These are phyloP conservation scores for Cerrena zonata DNA, from an alignment of 1,284 basidiomycete species.

Conservation along the genomic window DNA sequence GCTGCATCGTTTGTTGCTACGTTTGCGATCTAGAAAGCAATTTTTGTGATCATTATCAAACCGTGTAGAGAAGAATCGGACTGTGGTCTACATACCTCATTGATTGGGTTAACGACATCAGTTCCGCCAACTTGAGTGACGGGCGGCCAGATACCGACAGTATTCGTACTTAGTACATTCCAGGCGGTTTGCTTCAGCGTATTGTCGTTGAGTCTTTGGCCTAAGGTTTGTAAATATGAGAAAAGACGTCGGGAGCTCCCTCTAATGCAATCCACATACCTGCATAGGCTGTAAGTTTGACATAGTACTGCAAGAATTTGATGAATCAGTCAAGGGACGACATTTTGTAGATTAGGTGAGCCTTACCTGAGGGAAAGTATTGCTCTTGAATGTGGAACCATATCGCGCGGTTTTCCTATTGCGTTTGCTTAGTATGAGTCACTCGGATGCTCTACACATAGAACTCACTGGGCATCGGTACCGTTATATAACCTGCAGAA, in stretches of 20 bases:
- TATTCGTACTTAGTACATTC: constrained; percentile 30
- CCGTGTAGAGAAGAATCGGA: neutral
- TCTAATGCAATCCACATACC: constrained; percentile 14
- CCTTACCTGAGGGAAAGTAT: constrained; percentile 32
- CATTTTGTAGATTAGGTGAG: neutral
- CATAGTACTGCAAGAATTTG: constrained; percentile 31
- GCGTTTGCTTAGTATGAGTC: neutral
- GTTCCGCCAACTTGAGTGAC: constrained; percentile 32
- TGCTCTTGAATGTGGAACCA: constrained; percentile 32
- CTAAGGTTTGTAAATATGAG: neutral
- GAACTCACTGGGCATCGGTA: constrained; percentile 32
- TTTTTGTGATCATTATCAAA: neutral
- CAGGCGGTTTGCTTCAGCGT: constrained; percentile 35
- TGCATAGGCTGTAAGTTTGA: constrained; percentile 40
- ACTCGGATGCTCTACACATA: neutral
- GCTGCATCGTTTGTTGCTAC: constrained; percentile 37
- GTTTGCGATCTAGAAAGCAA: constrained; percentile 30
- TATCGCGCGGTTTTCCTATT: constrained; percentile 34
- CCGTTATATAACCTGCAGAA: constrained; percentile 37
- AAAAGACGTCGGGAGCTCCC: too few species aligned
- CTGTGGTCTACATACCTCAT: constrained; percentile 25
- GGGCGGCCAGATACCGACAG: constrained; percentile 32
- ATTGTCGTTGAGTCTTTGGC: constrained; percentile 30
- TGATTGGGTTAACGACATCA: constrained; percentile 34
- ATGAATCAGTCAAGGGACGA: too few species aligned